Evolutionary conservation across 176 grass and related monocot species (phyloP).

Genomic region (Lolium multiflorum): DNA sequence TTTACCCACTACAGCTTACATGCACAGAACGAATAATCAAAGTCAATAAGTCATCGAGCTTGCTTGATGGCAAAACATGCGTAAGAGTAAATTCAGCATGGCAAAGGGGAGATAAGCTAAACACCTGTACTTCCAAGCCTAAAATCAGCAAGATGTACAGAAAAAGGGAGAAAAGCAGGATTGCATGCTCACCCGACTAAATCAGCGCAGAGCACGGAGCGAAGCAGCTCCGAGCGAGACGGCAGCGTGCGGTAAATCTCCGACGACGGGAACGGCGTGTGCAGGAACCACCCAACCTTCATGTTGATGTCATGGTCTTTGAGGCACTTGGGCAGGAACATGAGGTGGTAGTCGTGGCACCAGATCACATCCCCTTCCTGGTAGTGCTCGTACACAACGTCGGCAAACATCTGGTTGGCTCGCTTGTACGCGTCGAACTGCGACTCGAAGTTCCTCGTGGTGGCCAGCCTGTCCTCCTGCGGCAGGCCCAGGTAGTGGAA

Average conservation of each 20-base stretch:
- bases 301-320: conserved; percentile 95
- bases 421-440: conserved; percentile 97
- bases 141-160: conserved; percentile 25
- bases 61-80: neutral
- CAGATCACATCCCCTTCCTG: conserved; percentile 98
- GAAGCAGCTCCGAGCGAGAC: conserved; percentile 87
- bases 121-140: neutral
- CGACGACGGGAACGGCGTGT: conserved; percentile 96
- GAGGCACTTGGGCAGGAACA: conserved; percentile 97
- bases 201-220: conserved; percentile 96
- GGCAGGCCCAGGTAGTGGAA: conserved; percentile 98
- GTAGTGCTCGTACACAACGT: conserved; percentile 98
- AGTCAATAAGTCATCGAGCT: conserved; percentile 27
- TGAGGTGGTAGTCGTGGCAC: conserved; percentile 99
- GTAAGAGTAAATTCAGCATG: conserved; percentile 19
- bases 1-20: neutral
- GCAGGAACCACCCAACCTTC: conserved; percentile 99
- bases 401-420: conserved; percentile 98
- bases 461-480: conserved; percentile 96
- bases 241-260: conserved; percentile 96
- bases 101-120: neutral
- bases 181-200: conserved; percentile 82
- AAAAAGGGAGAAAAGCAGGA: conserved; percentile 28
- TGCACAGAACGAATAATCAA: conserved; percentile 20
- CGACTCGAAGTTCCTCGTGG: conserved; percentile 93